These are phyloP conservation scores for Smithsoniella earleae DNA, from an alignment of 163 green algal species.

Conservation along the genomic window DNA sequence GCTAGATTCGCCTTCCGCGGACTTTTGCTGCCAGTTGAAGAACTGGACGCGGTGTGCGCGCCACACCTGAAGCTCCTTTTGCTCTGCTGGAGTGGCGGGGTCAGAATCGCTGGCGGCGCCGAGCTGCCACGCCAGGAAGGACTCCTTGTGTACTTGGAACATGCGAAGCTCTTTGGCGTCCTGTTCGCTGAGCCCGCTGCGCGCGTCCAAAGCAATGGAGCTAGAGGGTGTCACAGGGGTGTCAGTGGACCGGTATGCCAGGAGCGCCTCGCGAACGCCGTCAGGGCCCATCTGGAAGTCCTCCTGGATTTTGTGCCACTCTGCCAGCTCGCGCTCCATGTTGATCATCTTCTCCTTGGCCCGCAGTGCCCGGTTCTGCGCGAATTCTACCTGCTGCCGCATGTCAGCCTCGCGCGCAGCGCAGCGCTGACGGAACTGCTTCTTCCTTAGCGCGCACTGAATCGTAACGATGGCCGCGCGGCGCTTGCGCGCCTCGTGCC, in stretches of 20 bases:
- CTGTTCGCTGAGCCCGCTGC: background rate
- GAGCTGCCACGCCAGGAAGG: conserved; percentile 24
- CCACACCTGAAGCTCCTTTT: conserved; percentile 14
- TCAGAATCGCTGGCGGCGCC: background rate
- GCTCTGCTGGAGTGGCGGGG: background rate
- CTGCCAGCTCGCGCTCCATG: conserved; percentile 16
- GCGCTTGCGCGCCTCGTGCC: conserved; percentile 19
- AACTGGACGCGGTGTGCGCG: conserved; percentile 22
- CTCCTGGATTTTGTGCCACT: conserved; percentile 31
- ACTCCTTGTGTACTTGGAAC: conserved; percentile 20
- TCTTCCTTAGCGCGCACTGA: conserved; percentile 33
- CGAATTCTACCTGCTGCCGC: conserved; percentile 32
- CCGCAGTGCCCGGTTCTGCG: conserved; percentile 36
- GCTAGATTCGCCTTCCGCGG: conserved; percentile 1
- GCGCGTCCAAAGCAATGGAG: background rate
- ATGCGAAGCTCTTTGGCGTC: background rate
- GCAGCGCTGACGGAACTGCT: conserved; percentile 32
- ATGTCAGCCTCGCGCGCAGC: conserved; percentile 35
- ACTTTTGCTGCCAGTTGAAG: conserved; percentile 26
- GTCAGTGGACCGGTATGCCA: conserved; percentile 6
- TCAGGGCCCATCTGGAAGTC: conserved; percentile 31
- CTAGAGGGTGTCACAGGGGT: background rate
- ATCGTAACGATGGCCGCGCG: conserved; percentile 32
- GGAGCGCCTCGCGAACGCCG: background rate
- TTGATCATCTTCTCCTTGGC: conserved; percentile 35